Evolutionary conservation across 192 early-diverging fungal species (phyloP), one percentile per base, ranked within the genome.

Genomic region (Coemansia sp.): DNA sequence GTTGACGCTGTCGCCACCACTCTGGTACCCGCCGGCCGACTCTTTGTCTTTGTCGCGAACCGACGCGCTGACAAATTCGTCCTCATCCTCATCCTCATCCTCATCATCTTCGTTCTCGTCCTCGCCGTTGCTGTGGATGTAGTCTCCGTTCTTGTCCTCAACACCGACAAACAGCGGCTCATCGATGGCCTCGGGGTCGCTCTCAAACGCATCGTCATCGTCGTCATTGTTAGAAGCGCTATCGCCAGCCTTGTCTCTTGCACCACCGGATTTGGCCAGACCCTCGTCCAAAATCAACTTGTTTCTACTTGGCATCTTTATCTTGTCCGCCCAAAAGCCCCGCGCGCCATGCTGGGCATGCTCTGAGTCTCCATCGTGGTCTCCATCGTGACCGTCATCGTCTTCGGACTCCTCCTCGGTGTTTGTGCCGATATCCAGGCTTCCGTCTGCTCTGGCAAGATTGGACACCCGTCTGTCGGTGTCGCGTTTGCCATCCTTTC

Each of bases 21-120:
- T 74, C 67, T 70, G 71, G 50, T 84, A 69, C 13, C 77, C 79
- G 56, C 43, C 62, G 15, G 39, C 71, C 4, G 58, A 62, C 19
- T 47, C 41, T 58, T 57, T 70, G 37, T 44, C 18, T 44, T 45
- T 37, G 37, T 64, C 53, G 38, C 63, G 57, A 41, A 16, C 9
- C 26, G 21, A 11, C 52, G 52, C 52, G 23, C 26, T 54, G 52
- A 54, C 52, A 54, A 54, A 54, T 7, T 53, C 43, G 23, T 44
- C 69, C 37, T 41, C 66, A 21, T 54, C 50, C 19, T 72, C 65
- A 62, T 65, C 42, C 40, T 74, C 65, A 13, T 67, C 53, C 44
- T 40, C 66, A 38, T 65, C 61, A n/a, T n/a, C n/a, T 5, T 68
- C 60, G 21, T 41, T 50, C 9, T 61, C 37, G 4, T 62, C 48